These are phyloP conservation scores for Quillaja saponaria DNA, from an alignment of 306 rosid genomes.

Conservation along the genomic window DNA sequence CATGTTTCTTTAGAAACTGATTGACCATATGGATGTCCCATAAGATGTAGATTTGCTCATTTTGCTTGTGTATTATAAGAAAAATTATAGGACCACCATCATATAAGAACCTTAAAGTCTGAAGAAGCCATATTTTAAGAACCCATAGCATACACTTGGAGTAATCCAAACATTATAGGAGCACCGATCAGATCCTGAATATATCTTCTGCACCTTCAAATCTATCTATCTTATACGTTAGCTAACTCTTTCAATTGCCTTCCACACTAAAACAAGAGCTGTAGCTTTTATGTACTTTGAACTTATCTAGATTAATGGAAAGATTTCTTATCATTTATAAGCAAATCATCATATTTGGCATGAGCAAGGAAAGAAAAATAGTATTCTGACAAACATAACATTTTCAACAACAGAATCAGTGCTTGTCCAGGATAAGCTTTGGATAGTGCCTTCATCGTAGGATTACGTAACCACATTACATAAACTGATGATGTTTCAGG, in stretches of 20 bases:
- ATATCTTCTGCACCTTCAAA: neutral
- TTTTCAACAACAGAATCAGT: conserved; percentile 32
- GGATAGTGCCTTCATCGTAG: conserved; percentile 60
- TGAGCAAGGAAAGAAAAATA: conserved; percentile 5
- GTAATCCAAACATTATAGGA: too few relatives aligned
- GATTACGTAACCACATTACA: conserved; percentile 52
- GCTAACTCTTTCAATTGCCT: conserved; percentile 4
- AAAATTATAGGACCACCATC: too few relatives aligned
- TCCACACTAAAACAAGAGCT: neutral
- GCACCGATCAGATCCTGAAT: too few relatives aligned
- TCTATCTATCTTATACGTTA: neutral
- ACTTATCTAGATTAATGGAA: neutral
- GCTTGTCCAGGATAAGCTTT: conserved; percentile 85
- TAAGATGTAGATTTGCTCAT: too few relatives aligned
- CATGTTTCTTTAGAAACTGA: too few relatives aligned
- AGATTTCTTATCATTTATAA: conserved; percentile 1
- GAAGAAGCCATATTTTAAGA: too few relatives aligned
- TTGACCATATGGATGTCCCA: too few relatives aligned
- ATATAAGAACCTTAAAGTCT: too few relatives aligned
- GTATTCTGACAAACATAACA: conserved; percentile 4
- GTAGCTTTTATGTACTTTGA: neutral
- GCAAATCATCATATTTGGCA: conserved; percentile 3
- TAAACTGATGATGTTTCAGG: conserved; percentile 40
- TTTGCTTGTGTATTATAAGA: too few relatives aligned
- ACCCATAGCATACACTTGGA: too few relatives aligned